A percentile compares a stretch with the other conserved stretches of the same genome.
Conservation (phyloP, 2,329 filamentous ascomycete species). For the Diaporthe vaccinii region DNA sequence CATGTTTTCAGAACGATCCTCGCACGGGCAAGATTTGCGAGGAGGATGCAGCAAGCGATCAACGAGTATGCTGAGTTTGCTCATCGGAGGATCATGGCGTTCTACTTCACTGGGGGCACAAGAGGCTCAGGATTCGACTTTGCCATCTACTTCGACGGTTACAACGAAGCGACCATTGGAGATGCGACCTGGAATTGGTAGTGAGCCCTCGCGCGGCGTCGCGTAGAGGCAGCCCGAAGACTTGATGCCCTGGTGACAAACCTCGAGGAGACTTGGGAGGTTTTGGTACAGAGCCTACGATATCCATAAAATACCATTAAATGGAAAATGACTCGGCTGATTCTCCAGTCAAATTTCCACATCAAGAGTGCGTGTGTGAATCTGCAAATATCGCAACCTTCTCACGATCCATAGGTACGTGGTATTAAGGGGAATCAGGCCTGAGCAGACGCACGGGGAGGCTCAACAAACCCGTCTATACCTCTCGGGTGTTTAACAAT, state of each 20-base stretch:
- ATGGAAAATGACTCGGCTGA: not conserved
- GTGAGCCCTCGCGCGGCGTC: not conserved
- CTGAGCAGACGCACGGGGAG: too few species aligned
- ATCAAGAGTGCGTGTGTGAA: too few species aligned
- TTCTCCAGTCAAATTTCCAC: not conserved
- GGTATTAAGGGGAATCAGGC: not conserved
- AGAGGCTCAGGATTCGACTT: not conserved
- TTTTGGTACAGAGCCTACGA: not conserved
- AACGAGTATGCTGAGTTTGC: not conserved
- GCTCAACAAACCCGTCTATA: not conserved
- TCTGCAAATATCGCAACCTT: not conserved
- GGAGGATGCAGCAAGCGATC: not conserved
- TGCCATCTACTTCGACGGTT: constrained; percentile 1
- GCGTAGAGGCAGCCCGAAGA: not conserved
- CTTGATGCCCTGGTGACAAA: too few species aligned
- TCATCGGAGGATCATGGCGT: not conserved
- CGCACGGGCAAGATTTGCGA: not conserved
- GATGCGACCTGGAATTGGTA: not conserved
- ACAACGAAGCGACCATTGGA: not conserved
- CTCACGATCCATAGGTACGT: not conserved
- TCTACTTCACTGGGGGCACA: not conserved
- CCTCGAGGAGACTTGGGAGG: not conserved
- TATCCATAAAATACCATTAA: too few species aligned
- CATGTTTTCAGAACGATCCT: not conserved
- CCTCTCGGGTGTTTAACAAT: not conserved